Evolutionary conservation across 495 filamentous ascomycete genomes (phyloP).

Genomic region (Sabuloglossum arenarium): DNA sequence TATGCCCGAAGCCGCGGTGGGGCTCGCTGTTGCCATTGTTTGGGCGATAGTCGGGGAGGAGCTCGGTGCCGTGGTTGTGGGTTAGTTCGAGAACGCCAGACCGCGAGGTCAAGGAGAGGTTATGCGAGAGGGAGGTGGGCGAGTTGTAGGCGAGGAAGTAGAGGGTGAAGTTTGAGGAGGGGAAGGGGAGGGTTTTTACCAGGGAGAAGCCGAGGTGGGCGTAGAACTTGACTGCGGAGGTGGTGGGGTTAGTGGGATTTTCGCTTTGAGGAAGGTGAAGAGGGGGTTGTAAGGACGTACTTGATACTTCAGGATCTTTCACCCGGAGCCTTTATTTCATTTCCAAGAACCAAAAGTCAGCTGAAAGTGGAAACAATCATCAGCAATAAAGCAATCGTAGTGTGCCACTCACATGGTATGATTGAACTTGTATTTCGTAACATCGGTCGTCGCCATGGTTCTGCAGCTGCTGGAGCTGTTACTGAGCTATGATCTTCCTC

Average conservation of each 20-base stretch:
- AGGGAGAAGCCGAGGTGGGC: conserved; percentile 77
- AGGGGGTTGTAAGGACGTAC: conserved; percentile 18
- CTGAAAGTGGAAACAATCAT: conserved; percentile 17
- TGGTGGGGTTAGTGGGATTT: not conserved
- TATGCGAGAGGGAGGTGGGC: conserved; percentile 34
- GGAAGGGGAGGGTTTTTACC: conserved; percentile 50
- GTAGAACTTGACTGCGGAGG: conserved; percentile 63
- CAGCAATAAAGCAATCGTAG: conserved; percentile 2
- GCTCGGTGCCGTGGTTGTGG: conserved; percentile 93
- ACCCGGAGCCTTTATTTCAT: conserved; percentile 54
- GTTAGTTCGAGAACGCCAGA: conserved; percentile 84
- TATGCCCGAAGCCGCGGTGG: conserved; percentile 73
- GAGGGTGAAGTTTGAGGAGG: conserved; percentile 75
- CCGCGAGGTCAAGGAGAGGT: conserved; percentile 54
- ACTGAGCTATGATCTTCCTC: not conserved
- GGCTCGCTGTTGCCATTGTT: conserved; percentile 83
- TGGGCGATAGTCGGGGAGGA: conserved; percentile 59
- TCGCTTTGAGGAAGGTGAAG: not conserved
- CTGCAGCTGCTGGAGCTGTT: conserved; percentile 10
- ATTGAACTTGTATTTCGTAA: conserved; percentile 71
- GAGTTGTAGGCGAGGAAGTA: conserved; percentile 66
- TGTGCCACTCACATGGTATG: conserved; percentile 41
- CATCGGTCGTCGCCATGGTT: conserved; percentile 50
- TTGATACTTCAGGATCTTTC: conserved; percentile 74
- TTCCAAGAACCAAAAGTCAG: too few species aligned